These are phyloP conservation scores for Diaporthe batatas DNA, from an alignment of 2,329 filamentous ascomycete genomes.

Conservation along the genomic window DNA sequence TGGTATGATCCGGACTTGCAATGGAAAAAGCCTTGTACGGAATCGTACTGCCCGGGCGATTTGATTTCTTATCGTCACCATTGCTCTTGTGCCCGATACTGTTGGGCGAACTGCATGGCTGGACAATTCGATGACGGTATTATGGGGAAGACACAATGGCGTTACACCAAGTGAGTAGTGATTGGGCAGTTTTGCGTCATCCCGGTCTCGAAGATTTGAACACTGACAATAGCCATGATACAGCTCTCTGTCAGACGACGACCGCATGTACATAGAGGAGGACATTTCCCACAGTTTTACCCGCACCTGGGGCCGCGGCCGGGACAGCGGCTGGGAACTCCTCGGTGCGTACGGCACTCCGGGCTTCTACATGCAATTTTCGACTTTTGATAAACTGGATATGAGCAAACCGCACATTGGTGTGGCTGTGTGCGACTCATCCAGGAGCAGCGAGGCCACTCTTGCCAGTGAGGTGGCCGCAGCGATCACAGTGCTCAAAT, in stretches of 20 bases:
- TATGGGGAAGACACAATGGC: not conserved
- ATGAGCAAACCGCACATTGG: not conserved
- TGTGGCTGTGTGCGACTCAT: not conserved
- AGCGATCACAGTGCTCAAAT: not conserved
- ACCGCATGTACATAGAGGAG: not conserved
- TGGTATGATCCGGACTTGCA: not conserved
- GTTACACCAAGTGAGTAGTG: not conserved
- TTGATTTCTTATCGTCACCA: not conserved
- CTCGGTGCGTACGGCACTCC: not conserved
- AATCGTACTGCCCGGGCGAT: not conserved
- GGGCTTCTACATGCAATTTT: not conserved
- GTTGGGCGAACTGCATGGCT: not conserved
- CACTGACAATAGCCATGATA: not conserved
- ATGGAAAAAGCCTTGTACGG: not conserved
- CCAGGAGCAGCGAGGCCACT: not conserved
- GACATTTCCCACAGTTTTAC: not conserved
- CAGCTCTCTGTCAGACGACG: not conserved
- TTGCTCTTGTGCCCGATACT: not conserved
- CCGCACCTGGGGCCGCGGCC: not conserved
- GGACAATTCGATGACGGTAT: not conserved
- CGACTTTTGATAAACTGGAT: not conserved
- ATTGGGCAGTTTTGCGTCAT: not conserved
- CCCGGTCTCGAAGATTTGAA: not conserved
- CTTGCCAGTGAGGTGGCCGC: not conserved
- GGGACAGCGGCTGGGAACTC: not conserved